phyloP scores from a whole-genome alignment of 2,329 filamentous ascomycete species.

The Talaromyces sp. region DNA sequence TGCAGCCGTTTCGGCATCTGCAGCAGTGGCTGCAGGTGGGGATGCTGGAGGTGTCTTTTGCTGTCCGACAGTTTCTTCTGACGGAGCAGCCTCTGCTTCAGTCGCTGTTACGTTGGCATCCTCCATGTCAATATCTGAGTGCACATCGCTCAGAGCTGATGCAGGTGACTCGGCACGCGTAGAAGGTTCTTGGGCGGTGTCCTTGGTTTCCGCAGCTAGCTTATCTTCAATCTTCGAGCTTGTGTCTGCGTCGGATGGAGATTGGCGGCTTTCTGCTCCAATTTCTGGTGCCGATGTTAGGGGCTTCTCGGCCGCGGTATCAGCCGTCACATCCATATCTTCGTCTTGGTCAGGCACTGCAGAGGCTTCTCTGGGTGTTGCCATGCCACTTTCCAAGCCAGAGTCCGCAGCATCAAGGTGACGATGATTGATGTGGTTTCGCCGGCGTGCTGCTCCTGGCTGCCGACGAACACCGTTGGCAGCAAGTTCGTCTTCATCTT shows the following conservation, averaged over 20 bases:
- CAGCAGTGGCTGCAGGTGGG: slow-evolving; percentile 21
- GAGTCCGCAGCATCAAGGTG: slow-evolving; percentile 57
- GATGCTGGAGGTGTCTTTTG: slow-evolving; percentile 29
- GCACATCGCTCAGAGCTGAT: slow-evolving; percentile 27
- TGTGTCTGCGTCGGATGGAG: slow-evolving; percentile 31
- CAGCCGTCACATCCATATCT: slow-evolving; percentile 37
- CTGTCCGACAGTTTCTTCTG: slow-evolving; percentile 23
- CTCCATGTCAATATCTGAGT: slow-evolving; percentile 33
- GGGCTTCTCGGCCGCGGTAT: slow-evolving; percentile 42
- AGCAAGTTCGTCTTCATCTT: slow-evolving; percentile 73
- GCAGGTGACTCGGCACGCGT: slow-evolving; percentile 30
- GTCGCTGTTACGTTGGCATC: slow-evolving; percentile 29
- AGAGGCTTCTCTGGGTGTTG: slow-evolving; percentile 44
- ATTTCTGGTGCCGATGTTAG: slow-evolving; percentile 33
- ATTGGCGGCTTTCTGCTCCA: slow-evolving; percentile 25
- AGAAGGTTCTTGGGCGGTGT: slow-evolving; percentile 29
- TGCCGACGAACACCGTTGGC: slow-evolving; percentile 68
- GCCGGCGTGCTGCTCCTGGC: slow-evolving; percentile 46
- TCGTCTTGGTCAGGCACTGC: slow-evolving; percentile 46
- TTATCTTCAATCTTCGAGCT: slow-evolving; percentile 32
- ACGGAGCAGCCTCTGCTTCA: slow-evolving; percentile 20
- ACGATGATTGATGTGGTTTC: slow-evolving; percentile 61
- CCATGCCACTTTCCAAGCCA: slow-evolving; percentile 52
- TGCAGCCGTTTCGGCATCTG: slow-evolving; percentile 20
- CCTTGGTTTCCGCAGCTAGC: slow-evolving; percentile 32